Percentiles rank a stretch among this genome's conserved stretches.
Evolutionary conservation across 2,329 filamentous ascomycete species (phyloP).

Genomic region (Pyrenophora teres): DNA sequence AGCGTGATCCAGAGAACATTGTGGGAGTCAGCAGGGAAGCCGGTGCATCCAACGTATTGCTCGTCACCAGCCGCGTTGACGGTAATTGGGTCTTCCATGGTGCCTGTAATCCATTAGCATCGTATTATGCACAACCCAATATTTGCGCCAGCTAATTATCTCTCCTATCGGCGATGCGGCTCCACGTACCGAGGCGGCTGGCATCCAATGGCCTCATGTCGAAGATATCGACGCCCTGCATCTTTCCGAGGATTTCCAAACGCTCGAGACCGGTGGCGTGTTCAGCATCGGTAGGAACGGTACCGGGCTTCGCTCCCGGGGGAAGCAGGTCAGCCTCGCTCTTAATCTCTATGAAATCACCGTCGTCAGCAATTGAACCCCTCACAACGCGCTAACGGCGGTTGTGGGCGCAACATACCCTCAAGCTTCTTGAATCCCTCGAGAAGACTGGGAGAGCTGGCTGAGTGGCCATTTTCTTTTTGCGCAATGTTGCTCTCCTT

Average conservation of each 20-base stretch:
- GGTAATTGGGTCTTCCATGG: conserved; percentile 80
- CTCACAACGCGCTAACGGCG: conserved; percentile 7
- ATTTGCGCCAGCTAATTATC: not conserved
- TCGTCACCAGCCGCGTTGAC: conserved; percentile 93
- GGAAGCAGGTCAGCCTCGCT: conserved; percentile 79
- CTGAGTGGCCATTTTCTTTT: conserved; percentile 41
- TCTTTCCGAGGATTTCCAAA: conserved; percentile 98
- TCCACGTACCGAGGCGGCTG: conserved; percentile 74
- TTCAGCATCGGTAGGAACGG: conserved; percentile 90
- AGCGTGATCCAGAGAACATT: conserved; percentile 86
- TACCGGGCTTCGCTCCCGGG: conserved; percentile 79
- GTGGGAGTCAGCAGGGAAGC: conserved; percentile 90
- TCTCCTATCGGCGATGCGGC: not conserved
- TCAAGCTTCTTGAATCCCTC: conserved; percentile 53
- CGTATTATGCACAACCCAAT: conserved; percentile 4
- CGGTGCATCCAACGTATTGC: conserved; percentile 97
- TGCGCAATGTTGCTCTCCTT: conserved; percentile 44
- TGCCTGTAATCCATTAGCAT: conserved; percentile 61
- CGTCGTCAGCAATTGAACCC: conserved; percentile 34
- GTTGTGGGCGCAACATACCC: conserved; percentile 41
- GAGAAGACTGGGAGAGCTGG: conserved; percentile 31
- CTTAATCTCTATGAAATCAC: conserved; percentile 73
- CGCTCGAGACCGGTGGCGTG: conserved; percentile 97
- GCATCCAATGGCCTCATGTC: conserved; percentile 97
- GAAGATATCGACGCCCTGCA: conserved; percentile 97